Percentiles rank a stretch among this genome's conserved stretches.
phyloP scores from a whole-genome alignment of 2,329 filamentous ascomycete genomes.

The Talaromyces islandicus region DNA sequence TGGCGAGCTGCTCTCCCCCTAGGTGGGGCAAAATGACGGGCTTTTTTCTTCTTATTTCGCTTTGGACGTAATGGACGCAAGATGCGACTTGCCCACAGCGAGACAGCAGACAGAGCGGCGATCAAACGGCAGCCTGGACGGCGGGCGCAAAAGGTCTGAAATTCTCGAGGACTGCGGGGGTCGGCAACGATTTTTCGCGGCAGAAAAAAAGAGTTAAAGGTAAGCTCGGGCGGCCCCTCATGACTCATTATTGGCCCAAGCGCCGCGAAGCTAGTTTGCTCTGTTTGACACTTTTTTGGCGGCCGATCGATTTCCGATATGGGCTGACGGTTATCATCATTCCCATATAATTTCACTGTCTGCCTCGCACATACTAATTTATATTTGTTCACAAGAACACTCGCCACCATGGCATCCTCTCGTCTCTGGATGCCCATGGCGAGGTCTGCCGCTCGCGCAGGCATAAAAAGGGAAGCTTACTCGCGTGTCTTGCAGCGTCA shows the following conservation, averaged over 20 bases:
- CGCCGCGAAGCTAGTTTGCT: background rate
- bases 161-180: conserved; percentile 9
- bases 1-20: conserved; percentile 13
- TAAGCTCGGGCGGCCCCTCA: background rate
- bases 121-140: background rate
- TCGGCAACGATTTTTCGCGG: conserved; percentile 12
- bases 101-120: background rate
- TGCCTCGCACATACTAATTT: background rate
- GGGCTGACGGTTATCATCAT: background rate
- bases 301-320: background rate
- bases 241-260: background rate
- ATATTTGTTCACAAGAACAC: background rate
- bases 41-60: background rate
- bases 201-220: conserved; percentile 5
- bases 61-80: background rate
- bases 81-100: background rate
- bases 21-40: background rate
- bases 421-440: conserved; percentile 28
- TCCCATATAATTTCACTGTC: background rate
- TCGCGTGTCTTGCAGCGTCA: conserved; percentile 14
- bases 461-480: conserved; percentile 16
- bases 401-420: conserved; percentile 12
- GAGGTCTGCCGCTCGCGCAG: conserved; percentile 25
- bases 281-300: background rate
- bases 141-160: background rate